Evolutionary conservation across 768 basidiomycete species (phyloP).

Genomic region (Rhodotorula graminis): DNA sequence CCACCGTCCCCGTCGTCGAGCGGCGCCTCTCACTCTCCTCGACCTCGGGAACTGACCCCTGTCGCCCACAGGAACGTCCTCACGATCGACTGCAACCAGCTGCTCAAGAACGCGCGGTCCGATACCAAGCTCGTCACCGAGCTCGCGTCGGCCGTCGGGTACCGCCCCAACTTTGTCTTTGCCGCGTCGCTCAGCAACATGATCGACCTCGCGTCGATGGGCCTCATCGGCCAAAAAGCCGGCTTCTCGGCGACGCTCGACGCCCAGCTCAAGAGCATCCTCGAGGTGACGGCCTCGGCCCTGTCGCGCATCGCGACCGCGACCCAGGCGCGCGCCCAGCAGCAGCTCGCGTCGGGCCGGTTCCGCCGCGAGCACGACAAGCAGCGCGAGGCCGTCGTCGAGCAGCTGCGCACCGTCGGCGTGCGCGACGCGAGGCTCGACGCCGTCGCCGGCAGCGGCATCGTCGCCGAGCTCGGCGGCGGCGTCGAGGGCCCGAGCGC

Average conservation of each 20-base stretch:
- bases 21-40: no score
- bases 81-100: constrained; percentile 74
- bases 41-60: no score
- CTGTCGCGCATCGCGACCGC: constrained; percentile 60
- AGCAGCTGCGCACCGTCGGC: constrained; percentile 43
- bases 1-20: not conserved
- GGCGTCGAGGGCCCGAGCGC: constrained; percentile 61
- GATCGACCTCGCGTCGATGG: constrained; percentile 85
- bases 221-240: constrained; percentile 94
- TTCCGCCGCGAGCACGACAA: constrained; percentile 8
- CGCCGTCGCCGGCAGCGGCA: constrained; percentile 74
- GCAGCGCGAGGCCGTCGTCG: constrained; percentile 48
- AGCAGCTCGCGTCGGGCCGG: not conserved
- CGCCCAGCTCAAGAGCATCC: constrained; percentile 73
- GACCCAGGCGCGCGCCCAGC: constrained; percentile 44
- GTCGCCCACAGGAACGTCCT: constrained; percentile 59
- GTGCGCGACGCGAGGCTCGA: constrained; percentile 69
- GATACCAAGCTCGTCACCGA: constrained; percentile 42
- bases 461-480: constrained; percentile 77
- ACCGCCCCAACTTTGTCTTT: constrained; percentile 82
- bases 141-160: constrained; percentile 78
- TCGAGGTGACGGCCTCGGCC: constrained; percentile 69
- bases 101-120: constrained; percentile 55
- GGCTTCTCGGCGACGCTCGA: constrained; percentile 73
- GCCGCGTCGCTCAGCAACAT: constrained; percentile 72